These are phyloP conservation scores for Fusarium avenaceum DNA, from an alignment of 2,329 filamentous ascomycete species.

Conservation along the genomic window DNA sequence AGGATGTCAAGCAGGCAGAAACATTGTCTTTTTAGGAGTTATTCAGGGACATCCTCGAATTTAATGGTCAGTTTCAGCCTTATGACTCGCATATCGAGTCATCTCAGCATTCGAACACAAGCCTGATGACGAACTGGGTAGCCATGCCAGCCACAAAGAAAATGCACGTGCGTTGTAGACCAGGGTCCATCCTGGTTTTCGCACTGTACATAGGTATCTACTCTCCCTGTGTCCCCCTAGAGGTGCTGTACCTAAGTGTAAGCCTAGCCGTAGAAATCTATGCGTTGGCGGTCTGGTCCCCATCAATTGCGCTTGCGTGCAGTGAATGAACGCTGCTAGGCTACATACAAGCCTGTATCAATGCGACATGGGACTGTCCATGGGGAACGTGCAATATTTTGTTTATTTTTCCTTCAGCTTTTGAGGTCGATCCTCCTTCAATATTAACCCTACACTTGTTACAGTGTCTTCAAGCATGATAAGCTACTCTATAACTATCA, in stretches of 20 bases:
- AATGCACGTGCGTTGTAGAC: conserved; percentile 36
- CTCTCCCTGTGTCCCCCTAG: conserved; percentile 27
- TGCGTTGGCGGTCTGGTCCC: conserved; percentile 24
- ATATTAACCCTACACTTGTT: conserved; percentile 9
- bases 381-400: conserved; percentile 29
- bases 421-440: neutral
- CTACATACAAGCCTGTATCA: conserved; percentile 19
- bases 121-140: conserved; percentile 28
- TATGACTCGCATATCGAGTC: conserved; percentile 5
- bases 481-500: conserved; percentile 6
- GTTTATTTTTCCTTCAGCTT: conserved; percentile 2
- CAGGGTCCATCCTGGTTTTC: conserved; percentile 25
- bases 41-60: no score
- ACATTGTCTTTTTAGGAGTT: neutral
- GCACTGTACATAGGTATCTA: conserved; percentile 39
- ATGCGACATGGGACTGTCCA: conserved; percentile 27
- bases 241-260: conserved; percentile 20
- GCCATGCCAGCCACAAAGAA: conserved; percentile 22
- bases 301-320: conserved; percentile 24
- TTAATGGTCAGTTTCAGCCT: conserved; percentile 9
- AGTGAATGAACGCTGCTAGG: conserved; percentile 34
- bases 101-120: neutral
- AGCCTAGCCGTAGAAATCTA: neutral
- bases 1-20: conserved; percentile 16
- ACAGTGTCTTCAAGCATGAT: conserved; percentile 30